These are phyloP conservation scores for Pleurotus ostreatus DNA, from an alignment of 768 basidiomycete genomes.

Conservation along the genomic window DNA sequence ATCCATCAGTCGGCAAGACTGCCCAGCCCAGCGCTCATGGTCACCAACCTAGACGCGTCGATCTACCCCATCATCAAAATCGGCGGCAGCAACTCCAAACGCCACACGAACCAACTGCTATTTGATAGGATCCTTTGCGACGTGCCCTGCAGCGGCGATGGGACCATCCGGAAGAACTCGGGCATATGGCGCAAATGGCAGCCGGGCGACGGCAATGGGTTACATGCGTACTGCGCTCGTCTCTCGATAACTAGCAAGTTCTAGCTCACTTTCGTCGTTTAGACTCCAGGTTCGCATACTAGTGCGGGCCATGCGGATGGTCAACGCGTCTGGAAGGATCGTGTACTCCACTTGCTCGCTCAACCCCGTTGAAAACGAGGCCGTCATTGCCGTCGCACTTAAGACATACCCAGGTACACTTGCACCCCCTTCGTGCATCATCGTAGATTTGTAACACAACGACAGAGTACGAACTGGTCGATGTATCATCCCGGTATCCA, in stretches of 20 bases:
- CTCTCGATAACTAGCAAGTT: neutral
- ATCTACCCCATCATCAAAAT: conserved; percentile 70
- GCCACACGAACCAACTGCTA: conserved; percentile 43
- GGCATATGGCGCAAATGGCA: conserved; percentile 95
- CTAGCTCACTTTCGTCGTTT: neutral
- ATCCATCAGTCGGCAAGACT: conserved; percentile 97
- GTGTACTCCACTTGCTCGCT: conserved; percentile 98
- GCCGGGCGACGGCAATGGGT: conserved; percentile 82
- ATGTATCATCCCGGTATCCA: conserved; percentile 70
- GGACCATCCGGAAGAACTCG: conserved; percentile 90
- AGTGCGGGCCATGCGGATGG: conserved; percentile 86
- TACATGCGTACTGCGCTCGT: conserved; percentile 59
- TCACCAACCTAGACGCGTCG: conserved; percentile 94
- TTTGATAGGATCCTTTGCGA: conserved; percentile 96
- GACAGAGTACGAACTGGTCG: conserved; percentile 73
- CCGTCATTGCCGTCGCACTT: conserved; percentile 85
- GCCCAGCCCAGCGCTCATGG: conserved; percentile 87
- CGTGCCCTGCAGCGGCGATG: conserved; percentile 97
- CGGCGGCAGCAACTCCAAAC: conserved; percentile 19
- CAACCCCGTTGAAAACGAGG: conserved; percentile 97
- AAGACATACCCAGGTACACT: conserved; percentile 60
- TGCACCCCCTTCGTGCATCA: neutral
- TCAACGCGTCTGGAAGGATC: conserved; percentile 78
- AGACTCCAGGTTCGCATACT: conserved; percentile 93
- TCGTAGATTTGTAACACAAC: neutral